These are phyloP conservation scores for Xerocomus brunneocitrinus DNA, from an alignment of 768 basidiomycete genomes.

Conservation along the genomic window DNA sequence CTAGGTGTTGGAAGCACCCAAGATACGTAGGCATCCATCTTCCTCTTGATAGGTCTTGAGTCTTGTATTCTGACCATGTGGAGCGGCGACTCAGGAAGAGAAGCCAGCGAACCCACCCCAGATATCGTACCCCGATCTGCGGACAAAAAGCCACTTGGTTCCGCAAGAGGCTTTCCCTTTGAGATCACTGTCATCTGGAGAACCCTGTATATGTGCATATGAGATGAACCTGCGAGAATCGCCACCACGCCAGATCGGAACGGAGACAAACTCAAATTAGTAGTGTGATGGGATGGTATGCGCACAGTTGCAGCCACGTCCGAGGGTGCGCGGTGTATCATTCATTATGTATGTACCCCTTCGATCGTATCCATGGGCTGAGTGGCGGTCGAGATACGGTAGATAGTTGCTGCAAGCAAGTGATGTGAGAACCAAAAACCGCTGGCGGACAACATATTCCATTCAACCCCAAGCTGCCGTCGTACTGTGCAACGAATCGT, in stretches of 20 bases:
- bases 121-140: not conserved
- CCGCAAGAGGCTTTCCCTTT: not conserved
- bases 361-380: not conserved
- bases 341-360: conserved; percentile 3
- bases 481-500: conserved; percentile 36
- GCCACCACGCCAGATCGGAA: not conserved
- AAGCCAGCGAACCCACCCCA: not conserved
- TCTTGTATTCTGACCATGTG: not conserved
- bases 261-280: not conserved
- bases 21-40: not conserved
- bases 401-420: not conserved
- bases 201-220: not conserved
- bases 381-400: too few species aligned
- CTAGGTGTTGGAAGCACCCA: not conserved
- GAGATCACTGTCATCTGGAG: not conserved
- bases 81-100: not conserved
- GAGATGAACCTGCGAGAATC: not conserved
- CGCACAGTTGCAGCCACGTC: not conserved
- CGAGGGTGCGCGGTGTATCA: not conserved
- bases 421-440: too few species aligned
- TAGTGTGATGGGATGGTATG: not conserved
- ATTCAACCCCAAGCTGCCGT: conserved; percentile 60
- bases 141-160: not conserved
- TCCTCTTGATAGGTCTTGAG: not conserved
- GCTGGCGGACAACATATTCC: too few species aligned